These are phyloP conservation scores for Rhodotorula mucilaginosa DNA, from an alignment of 1,284 basidiomycete genomes.

Conservation along the genomic window DNA sequence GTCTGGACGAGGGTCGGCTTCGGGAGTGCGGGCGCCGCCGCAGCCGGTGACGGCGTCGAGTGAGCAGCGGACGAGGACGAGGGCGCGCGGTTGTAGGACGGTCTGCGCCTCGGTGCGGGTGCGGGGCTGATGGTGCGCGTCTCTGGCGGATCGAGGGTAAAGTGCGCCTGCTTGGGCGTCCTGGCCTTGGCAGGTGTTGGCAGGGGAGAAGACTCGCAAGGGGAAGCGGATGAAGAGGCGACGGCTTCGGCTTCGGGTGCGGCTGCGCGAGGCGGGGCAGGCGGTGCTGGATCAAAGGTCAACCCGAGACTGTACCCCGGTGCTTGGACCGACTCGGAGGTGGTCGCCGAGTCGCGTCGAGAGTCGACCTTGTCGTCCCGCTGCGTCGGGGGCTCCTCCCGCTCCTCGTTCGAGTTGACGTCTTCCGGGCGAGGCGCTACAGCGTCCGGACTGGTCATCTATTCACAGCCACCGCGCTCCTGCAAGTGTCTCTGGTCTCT, in stretches of 20 bases:
- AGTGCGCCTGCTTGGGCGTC: slow-evolving; percentile 8
- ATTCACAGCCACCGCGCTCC: too few relatives aligned
- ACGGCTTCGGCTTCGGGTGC: background rate
- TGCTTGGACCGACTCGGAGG: background rate
- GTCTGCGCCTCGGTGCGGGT: background rate
- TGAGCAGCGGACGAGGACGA: background rate
- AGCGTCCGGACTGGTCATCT: too few relatives aligned
- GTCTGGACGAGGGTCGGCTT: slow-evolving; percentile 31
- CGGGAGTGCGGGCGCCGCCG: slow-evolving; percentile 1
- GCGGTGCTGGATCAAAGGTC: background rate
- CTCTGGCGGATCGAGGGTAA: slow-evolving; percentile 7
- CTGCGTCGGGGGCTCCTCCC: too few relatives aligned
- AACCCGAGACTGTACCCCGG: background rate
- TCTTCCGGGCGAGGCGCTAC: too few relatives aligned
- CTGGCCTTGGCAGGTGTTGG: background rate
- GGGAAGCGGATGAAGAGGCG: background rate
- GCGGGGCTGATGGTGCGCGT: slow-evolving; percentile 17
- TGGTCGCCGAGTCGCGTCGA: background rate
- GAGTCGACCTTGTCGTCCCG: too few relatives aligned
- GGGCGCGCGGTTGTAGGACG: background rate
- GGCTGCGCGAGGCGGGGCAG: too few relatives aligned
- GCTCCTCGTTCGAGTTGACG: too few relatives aligned
- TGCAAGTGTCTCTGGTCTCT: too few relatives aligned
- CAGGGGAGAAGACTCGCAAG: background rate
- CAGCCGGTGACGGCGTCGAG: slow-evolving; percentile 1